A percentile compares a stretch with the other conserved stretches of the same genome.
phyloP scores from a whole-genome alignment of 2,329 filamentous ascomycete species.

The Ophiostoma perfectum region DNA sequence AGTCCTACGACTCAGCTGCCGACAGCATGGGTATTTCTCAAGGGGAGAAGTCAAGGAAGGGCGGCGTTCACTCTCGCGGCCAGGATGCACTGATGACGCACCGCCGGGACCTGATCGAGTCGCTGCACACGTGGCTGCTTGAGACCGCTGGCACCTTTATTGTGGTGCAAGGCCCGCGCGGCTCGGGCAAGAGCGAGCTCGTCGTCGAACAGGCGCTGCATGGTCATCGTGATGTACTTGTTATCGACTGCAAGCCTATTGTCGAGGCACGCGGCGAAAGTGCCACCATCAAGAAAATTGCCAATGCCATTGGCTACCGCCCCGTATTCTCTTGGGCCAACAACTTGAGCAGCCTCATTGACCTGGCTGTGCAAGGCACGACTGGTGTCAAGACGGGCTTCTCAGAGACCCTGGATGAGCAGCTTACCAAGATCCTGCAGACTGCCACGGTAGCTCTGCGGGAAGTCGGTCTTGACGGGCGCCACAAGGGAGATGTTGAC shows the following conservation, averaged over 20 bases:
- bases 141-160: constrained; percentile 90
- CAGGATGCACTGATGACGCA: constrained; percentile 84
- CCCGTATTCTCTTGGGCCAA: constrained; percentile 97
- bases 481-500: constrained; percentile 54
- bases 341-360: constrained; percentile 84
- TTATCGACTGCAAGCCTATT: constrained; percentile 90
- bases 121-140: constrained; percentile 77
- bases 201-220: constrained; percentile 79
- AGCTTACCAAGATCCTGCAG: constrained; percentile 82
- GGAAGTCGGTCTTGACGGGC: constrained; percentile 63
- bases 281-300: constrained; percentile 75
- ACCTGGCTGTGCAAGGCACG: constrained; percentile 87
- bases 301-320: constrained; percentile 77
- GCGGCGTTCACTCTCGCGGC: constrained; percentile 35
- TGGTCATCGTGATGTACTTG: constrained; percentile 67
- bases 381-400: constrained; percentile 93
- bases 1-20: constrained; percentile 49
- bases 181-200: constrained; percentile 84
- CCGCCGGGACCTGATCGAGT: constrained; percentile 72
- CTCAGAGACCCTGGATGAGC: constrained; percentile 84
- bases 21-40: constrained; percentile 49
- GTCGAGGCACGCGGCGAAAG: constrained; percentile 86
- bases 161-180: constrained; percentile 84
- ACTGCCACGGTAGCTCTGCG: constrained; percentile 76
- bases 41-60: background rate